A percentile compares a stretch with the other conserved stretches of the same genome.
These are phyloP conservation scores for Chenopodium formosanum DNA, from an alignment of 148 eudicot species.

Conservation along the genomic window DNA sequence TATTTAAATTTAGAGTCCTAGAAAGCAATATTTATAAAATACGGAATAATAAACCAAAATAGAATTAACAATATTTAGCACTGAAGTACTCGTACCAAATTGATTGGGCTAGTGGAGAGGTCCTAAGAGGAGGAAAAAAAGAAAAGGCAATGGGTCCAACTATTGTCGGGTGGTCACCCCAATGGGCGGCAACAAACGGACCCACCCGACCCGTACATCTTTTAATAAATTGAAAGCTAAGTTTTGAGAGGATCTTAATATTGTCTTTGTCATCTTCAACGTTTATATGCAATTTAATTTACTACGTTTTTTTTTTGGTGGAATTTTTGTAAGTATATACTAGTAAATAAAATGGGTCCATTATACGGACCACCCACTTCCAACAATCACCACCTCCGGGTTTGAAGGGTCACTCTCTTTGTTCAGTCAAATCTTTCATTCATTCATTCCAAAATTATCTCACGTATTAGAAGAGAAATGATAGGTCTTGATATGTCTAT, in stretches of 20 bases:
- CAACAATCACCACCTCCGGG: conserved; percentile 17
- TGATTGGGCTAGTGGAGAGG: conserved; percentile 16
- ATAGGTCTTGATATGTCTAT: neutral
- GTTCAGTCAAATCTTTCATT: neutral
- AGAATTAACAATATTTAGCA: neutral
- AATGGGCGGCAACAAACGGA: conserved; percentile 24
- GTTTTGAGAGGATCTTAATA: conserved; percentile 23
- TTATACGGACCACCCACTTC: conserved; percentile 9
- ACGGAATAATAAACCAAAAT: too few relatives aligned
- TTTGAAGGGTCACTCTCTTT: conserved; percentile 22
- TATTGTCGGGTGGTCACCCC: conserved; percentile 28
- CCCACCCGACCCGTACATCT: conserved; percentile 22
- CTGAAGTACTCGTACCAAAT: neutral
- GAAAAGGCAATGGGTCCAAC: conserved; percentile 17
- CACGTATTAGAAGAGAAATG: neutral
- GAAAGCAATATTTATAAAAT: too few relatives aligned
- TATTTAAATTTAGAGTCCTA: too few relatives aligned
- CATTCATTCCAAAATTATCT: neutral
- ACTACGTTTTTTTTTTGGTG: neutral
- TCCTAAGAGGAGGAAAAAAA: conserved; percentile 12
- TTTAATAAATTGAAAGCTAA: conserved; percentile 16
- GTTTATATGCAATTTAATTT: neutral
- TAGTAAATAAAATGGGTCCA: neutral
- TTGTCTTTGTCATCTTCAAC: conserved; percentile 10
- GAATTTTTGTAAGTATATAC: neutral